Evolutionary conservation across 257 asterid genomes (phyloP).

Genomic region (Solanum corneliomulleri): DNA sequence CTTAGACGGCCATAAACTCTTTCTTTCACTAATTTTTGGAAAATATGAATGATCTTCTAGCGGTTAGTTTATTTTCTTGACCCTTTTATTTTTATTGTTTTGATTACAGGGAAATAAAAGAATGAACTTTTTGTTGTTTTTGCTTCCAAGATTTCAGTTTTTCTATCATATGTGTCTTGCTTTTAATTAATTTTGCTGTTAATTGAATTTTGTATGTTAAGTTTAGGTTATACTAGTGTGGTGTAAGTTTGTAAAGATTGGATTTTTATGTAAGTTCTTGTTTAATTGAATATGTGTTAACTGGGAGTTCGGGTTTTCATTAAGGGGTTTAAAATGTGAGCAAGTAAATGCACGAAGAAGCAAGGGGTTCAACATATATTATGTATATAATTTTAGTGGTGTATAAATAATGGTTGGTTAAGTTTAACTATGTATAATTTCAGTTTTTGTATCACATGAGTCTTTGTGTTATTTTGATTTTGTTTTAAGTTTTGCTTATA

Average conservation of each 20-base stretch:
- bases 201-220: background rate
- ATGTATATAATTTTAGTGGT: no score
- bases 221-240: background rate
- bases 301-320: background rate
- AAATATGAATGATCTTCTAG: slow-evolving; percentile 57
- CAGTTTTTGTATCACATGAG: background rate
- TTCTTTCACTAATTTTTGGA: background rate
- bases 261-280: background rate
- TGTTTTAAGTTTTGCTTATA: background rate
- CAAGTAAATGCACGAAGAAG: background rate
- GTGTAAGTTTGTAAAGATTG: background rate
- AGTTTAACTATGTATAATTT: no score
- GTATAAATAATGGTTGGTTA: no score
- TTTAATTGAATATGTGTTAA: background rate
- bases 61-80: slow-evolving; percentile 26
- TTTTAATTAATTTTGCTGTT: background rate
- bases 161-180: background rate
- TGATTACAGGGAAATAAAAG: background rate
- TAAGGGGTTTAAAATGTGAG: background rate
- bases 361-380: no score
- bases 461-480: background rate
- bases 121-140: background rate
- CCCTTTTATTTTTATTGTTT: background rate
- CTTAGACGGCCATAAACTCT: background rate
- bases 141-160: background rate